A percentile compares a stretch with the other conserved stretches of the same genome.
phyloP scores from a whole-genome alignment of 805 yeast species.

The Candida ipomoeae region DNA sequence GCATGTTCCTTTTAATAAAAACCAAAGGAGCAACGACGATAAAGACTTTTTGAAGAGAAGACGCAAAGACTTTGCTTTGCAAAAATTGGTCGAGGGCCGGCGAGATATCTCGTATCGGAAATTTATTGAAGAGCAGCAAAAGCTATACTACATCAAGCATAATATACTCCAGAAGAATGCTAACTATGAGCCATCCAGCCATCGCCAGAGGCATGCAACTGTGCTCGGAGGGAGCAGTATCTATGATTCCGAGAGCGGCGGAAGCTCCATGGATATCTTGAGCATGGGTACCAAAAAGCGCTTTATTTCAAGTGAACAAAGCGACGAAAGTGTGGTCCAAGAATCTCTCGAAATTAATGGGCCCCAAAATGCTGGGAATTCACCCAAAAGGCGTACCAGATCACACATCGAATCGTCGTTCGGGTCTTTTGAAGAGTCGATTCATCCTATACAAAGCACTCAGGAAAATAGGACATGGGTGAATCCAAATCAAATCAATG shows the following conservation, averaged over 20 bases:
- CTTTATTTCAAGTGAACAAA: neutral
- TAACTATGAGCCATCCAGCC: constrained; percentile 6
- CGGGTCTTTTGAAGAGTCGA: constrained; percentile 13
- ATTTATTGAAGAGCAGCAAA: constrained; percentile 24
- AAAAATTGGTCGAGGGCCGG: constrained; percentile 26
- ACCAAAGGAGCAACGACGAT: constrained; percentile 11
- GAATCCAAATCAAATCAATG: neutral
- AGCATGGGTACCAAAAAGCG: neutral
- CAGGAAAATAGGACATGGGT: neutral
- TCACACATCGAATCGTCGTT: constrained; percentile 13
- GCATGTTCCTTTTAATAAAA: constrained; percentile 12
- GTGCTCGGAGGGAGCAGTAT: constrained; percentile 18
- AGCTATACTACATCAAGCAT: constrained; percentile 18
- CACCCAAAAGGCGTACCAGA: neutral
- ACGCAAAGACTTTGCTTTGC: constrained; percentile 21
- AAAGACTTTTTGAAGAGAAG: constrained; percentile 11
- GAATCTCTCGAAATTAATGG: neutral
- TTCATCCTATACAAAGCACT: neutral
- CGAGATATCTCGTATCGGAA: constrained; percentile 19
- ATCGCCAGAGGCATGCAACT: constrained; percentile 5
- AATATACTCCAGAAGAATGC: constrained; percentile 10
- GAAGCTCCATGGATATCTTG: constrained; percentile 1
- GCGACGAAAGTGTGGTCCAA: neutral
- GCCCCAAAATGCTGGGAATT: neutral
- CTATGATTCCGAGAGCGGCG: constrained; percentile 6